Evolutionary conservation across 768 basidiomycete species (phyloP).

Genomic region (Grammothele lineata): DNA sequence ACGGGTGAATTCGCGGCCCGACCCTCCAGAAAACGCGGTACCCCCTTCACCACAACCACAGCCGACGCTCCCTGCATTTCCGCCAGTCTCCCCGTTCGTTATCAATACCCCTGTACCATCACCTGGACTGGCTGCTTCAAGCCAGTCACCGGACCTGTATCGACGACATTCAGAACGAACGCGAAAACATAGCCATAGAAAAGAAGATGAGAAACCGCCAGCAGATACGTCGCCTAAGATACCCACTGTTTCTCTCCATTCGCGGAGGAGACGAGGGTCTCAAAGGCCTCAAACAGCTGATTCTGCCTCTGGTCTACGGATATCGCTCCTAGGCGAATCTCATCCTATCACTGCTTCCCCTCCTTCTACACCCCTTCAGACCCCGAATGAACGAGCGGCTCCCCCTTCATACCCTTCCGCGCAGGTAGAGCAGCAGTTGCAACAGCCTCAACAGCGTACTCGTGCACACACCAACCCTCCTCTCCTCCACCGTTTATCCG

Average conservation of each 20-base stretch:
- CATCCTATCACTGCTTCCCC: conserved; percentile 15
- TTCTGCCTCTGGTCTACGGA: conserved; percentile 13
- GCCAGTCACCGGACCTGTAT: conserved; percentile 32
- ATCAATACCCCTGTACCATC: conserved; percentile 28
- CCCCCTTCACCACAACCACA: conserved; percentile 24
- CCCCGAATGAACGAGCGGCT: conserved; percentile 20
- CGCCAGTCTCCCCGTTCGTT: conserved; percentile 40
- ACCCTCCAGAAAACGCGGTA: conserved; percentile 21
- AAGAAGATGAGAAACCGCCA: conserved; percentile 8
- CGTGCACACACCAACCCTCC: conserved; percentile 64
- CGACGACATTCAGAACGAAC: conserved; percentile 39
- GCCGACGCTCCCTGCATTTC: conserved; percentile 35
- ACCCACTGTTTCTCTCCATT: conserved; percentile 4
- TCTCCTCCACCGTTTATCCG: conserved; percentile 63
- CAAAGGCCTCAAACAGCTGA: conserved; percentile 26
- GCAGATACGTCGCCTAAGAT: conserved; percentile 3
- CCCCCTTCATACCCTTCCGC: not conserved
- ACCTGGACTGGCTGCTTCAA: conserved; percentile 20
- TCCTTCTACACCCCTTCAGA: conserved; percentile 17
- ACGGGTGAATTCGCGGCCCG: conserved; percentile 29
- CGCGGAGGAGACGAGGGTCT: conserved; percentile 13
- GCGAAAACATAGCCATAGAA: conserved; percentile 14
- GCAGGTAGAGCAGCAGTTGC: no score
- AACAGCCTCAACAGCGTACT: conserved; percentile 29
- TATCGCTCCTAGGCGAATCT: conserved; percentile 12